phyloP scores from a whole-genome alignment of 2,329 filamentous ascomycete genomes.

The Aspergillus sp. region DNA sequence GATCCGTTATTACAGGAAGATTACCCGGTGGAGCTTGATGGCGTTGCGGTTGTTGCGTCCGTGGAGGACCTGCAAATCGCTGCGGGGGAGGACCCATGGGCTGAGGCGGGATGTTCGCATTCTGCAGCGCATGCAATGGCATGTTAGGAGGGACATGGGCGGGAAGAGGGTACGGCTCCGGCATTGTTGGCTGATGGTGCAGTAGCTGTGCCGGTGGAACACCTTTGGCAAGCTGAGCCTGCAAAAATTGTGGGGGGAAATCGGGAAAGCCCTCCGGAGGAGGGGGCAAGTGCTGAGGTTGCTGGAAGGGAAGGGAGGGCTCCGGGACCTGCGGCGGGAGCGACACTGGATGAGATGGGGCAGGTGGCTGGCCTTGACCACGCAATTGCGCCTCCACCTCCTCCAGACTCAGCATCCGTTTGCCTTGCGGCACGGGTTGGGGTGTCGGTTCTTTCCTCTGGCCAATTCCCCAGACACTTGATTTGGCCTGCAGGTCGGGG shows the following conservation, averaged over 20 bases:
- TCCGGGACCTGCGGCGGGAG: conserved; percentile 21
- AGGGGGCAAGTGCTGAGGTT: conserved; percentile 20
- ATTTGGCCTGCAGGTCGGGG: conserved; percentile 84
- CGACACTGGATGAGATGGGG: conserved; percentile 16
- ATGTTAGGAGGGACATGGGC: conserved; percentile 40
- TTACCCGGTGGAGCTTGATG: conserved; percentile 25
- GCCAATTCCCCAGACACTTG: conserved; percentile 76
- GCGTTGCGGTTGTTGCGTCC: conserved; percentile 26
- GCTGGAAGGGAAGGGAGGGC: conserved; percentile 23
- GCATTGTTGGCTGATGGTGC: conserved; percentile 31
- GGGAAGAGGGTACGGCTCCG: conserved; percentile 35
- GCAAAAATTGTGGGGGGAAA: conserved; percentile 40
- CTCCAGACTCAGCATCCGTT: conserved; percentile 89
- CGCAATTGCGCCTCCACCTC: conserved; percentile 94
- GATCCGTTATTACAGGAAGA: conserved; percentile 54
- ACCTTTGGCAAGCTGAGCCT: conserved; percentile 29
- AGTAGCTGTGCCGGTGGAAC: conserved; percentile 27
- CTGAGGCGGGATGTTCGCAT: conserved; percentile 56
- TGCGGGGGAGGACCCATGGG: conserved; percentile 27
- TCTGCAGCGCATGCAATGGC: conserved; percentile 70
- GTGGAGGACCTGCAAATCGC: conserved; percentile 27
- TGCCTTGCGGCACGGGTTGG: conserved; percentile 32
- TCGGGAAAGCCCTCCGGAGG: conserved; percentile 24
- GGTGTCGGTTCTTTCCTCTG: conserved; percentile 20
- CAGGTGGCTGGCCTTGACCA: conserved; percentile 43